These are phyloP conservation scores for Cyclocybe aegerita DNA, from an alignment of 768 basidiomycete species.

Conservation along the genomic window DNA sequence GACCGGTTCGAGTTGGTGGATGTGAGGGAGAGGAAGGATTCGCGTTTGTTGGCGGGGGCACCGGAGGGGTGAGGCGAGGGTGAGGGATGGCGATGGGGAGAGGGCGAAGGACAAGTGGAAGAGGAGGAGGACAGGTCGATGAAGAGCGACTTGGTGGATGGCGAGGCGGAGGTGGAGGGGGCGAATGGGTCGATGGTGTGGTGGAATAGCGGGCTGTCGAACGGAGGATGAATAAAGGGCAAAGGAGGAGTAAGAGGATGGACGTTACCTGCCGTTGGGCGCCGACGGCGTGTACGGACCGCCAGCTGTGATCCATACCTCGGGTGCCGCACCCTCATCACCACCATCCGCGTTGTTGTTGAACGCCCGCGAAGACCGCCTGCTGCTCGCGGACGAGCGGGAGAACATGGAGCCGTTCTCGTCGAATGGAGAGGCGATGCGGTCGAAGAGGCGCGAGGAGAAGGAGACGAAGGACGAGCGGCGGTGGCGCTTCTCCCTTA, in stretches of 20 bases:
- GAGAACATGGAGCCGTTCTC: constrained; percentile 22
- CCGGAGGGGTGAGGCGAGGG: constrained; percentile 5
- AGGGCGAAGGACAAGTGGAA: constrained; percentile 25
- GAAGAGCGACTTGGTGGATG: constrained; percentile 44
- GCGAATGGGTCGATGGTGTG: constrained; percentile 38
- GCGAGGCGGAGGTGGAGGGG: constrained; percentile 22
- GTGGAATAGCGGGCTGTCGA: constrained; percentile 12
- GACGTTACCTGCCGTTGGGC: constrained; percentile 25
- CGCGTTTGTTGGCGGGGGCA: constrained; percentile 23
- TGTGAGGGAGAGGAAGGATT: constrained; percentile 42
- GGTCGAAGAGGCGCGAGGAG: constrained; percentile 34
- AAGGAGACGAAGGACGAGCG: constrained; percentile 34
- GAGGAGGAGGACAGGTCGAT: constrained; percentile 30
- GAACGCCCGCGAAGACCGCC: no score
- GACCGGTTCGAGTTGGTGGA: constrained; percentile 31
- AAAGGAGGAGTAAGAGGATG: constrained; percentile 1
- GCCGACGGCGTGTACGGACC: constrained; percentile 27
- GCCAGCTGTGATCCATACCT: constrained; percentile 34
- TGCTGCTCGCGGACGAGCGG: constrained; percentile 14
- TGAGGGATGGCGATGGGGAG: no score
- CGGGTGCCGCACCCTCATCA: no score
- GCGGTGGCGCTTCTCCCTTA: constrained; percentile 11
- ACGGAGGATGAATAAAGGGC: background rate
- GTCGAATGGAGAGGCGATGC: constrained; percentile 18
- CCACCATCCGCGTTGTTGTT: no score